Evolutionary conservation across 2,329 filamentous ascomycete genomes (phyloP).

Genomic region (Fusarium subglutinans): DNA sequence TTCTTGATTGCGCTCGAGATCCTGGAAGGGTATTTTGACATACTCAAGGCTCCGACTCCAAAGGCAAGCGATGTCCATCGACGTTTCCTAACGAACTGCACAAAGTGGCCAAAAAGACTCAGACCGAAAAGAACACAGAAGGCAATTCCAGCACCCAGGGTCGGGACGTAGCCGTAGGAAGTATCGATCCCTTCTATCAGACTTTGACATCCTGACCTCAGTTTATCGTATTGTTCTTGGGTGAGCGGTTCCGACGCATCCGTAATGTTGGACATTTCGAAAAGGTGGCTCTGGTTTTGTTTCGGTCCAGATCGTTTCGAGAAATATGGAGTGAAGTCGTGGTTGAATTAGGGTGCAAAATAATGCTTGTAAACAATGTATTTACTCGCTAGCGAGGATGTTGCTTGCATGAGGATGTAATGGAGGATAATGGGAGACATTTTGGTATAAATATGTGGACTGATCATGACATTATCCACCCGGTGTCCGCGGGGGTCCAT

Average conservation of each 20-base stretch:
- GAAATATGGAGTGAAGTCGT: fast-evolving
- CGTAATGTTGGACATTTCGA: not conserved
- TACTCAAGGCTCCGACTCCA: not conserved
- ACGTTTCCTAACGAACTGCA: not conserved
- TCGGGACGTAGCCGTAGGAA: not conserved
- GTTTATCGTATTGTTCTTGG: not conserved
- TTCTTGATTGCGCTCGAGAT: not conserved
- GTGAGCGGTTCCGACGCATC: not conserved
- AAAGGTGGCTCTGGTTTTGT: fast-evolving
- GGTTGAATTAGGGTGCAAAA: fast-evolving
- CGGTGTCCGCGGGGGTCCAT: not conserved
- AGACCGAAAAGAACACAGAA: not conserved
- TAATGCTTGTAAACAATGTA: fast-evolving
- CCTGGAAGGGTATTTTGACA: too few relatives aligned
- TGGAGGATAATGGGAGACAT: too few relatives aligned
- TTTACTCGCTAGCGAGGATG: not conserved
- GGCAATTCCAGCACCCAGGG: not conserved
- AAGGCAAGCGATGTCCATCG: not conserved
- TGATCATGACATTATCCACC: not conserved
- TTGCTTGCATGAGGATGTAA: not conserved
- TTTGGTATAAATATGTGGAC: not conserved
- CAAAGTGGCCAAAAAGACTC: not conserved
- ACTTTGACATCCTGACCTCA: not conserved
- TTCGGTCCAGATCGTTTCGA: fast-evolving
- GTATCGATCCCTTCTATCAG: not conserved